Conservation (phyloP, 352 stramenopile genomes). For the Phytopythium vexans region DNA sequence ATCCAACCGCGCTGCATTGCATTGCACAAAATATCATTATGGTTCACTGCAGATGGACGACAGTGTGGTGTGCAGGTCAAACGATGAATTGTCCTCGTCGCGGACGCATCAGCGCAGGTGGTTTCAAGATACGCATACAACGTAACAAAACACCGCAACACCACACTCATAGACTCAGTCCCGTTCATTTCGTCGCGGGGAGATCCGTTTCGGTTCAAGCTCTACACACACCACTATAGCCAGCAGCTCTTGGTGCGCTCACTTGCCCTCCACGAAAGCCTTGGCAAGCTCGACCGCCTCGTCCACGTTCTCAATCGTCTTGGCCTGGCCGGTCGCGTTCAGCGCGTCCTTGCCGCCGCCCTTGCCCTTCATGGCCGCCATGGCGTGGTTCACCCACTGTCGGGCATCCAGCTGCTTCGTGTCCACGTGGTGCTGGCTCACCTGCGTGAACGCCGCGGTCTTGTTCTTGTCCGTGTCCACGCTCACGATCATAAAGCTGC, state of each 20-base stretch:
- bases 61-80: no score
- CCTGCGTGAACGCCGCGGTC: slow-evolving; percentile 91
- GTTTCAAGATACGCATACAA: no score
- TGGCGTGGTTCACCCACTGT: slow-evolving; percentile 92
- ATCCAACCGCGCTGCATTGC: no score
- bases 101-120: no score
- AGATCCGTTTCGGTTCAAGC: no score
- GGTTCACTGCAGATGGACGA: no score
- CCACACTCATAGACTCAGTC: no score
- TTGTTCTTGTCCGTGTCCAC: slow-evolving; percentile 91
- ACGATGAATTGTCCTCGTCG: no score
- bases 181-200: no score
- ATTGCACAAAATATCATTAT: no score
- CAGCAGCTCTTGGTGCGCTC: slow-evolving; percentile 2
- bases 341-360: slow-evolving; percentile 91
- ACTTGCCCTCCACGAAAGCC: slow-evolving; percentile 42
- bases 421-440: slow-evolving; percentile 78
- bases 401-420: slow-evolving; percentile 83
- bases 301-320: slow-evolving; percentile 68
- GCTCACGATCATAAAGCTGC: slow-evolving; percentile 93
- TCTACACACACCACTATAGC: no score
- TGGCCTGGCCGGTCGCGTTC: slow-evolving; percentile 77
- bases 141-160: no score
- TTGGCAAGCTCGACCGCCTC: slow-evolving; percentile 68
- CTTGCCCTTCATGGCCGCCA: slow-evolving; percentile 92